A percentile compares a stretch with the other conserved stretches of the same genome.
phyloP scores from a whole-genome alignment of 2,329 filamentous ascomycete species.

The Hypoxylon sp. region DNA sequence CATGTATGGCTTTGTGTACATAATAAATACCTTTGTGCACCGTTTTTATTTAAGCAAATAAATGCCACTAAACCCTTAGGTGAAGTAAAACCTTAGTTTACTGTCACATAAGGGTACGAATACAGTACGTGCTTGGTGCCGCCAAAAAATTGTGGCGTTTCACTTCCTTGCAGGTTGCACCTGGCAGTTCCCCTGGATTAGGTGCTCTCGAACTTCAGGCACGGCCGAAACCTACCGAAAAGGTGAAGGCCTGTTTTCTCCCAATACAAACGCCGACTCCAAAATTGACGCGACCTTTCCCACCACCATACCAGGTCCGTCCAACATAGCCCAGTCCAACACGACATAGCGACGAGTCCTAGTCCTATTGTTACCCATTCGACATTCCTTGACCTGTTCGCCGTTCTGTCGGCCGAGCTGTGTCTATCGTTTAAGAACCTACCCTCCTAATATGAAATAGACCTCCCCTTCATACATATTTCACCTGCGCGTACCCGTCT shows the following conservation, averaged over 20 bases:
- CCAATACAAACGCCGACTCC: conserved; percentile 38
- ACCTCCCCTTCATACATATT: conserved; percentile 41
- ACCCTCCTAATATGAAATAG: conserved; percentile 53
- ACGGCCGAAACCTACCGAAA: conserved; percentile 40
- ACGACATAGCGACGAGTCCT: conserved; percentile 32
- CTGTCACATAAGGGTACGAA: conserved; percentile 4
- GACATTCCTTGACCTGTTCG: conserved; percentile 50
- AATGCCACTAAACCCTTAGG: conserved; percentile 16
- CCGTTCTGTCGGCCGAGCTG: conserved; percentile 52
- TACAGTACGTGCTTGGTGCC: conserved; percentile 6
- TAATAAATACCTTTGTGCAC: too few species aligned
- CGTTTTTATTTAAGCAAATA: background rate
- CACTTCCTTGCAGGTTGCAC: conserved; percentile 37
- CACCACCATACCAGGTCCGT: conserved; percentile 18
- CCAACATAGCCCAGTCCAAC: conserved; percentile 16
- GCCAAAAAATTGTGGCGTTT: conserved; percentile 29
- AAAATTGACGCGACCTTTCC: conserved; percentile 35
- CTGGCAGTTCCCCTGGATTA: conserved; percentile 38
- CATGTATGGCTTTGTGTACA: background rate
- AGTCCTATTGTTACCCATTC: conserved; percentile 38
- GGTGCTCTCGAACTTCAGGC: conserved; percentile 41
- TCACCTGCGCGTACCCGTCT: conserved; percentile 50
- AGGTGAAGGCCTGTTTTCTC: conserved; percentile 26
- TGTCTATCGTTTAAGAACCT: conserved; percentile 29
- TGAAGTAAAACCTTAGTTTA: background rate